phyloP scores from a whole-genome alignment of 176 grass and related monocot species.

The Triticum aestivum region DNA sequence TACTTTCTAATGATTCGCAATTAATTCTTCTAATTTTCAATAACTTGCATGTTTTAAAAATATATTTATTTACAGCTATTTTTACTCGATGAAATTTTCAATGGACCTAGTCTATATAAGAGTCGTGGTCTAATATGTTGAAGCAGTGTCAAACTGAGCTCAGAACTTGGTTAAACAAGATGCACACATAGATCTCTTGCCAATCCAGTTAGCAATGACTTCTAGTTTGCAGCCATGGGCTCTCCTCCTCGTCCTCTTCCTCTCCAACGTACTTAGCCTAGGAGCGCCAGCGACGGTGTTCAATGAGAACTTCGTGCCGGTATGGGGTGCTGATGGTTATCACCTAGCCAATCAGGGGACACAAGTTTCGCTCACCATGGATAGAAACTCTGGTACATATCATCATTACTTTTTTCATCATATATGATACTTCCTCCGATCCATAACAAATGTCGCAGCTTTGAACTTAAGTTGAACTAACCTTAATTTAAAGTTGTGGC shows the following conservation, averaged over 20 bases:
- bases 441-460: too few relatives aligned
- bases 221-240: background rate
- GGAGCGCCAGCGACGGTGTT: constrained; percentile 19
- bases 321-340: constrained; percentile 42
- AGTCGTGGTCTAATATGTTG: background rate
- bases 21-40: too few relatives aligned
- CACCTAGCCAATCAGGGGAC: constrained; percentile 41
- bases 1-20: background rate
- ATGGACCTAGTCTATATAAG: background rate
- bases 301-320: constrained; percentile 47
- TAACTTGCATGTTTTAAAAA: too few relatives aligned
- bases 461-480: too few relatives aligned
- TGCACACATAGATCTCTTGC: background rate
- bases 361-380: constrained; percentile 50
- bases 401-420: too few relatives aligned
- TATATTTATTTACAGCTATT: background rate
- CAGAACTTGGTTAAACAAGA: background rate
- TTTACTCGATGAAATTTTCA: background rate
- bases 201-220: background rate
- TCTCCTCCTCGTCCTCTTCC: background rate
- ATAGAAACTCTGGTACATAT: constrained; percentile 48
- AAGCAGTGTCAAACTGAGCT: background rate
- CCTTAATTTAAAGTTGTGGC: too few relatives aligned
- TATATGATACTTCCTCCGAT: too few relatives aligned
- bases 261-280: background rate